phyloP scores from a whole-genome alignment of 2,329 filamentous ascomycete genomes.

The Diplodia corticola region DNA sequence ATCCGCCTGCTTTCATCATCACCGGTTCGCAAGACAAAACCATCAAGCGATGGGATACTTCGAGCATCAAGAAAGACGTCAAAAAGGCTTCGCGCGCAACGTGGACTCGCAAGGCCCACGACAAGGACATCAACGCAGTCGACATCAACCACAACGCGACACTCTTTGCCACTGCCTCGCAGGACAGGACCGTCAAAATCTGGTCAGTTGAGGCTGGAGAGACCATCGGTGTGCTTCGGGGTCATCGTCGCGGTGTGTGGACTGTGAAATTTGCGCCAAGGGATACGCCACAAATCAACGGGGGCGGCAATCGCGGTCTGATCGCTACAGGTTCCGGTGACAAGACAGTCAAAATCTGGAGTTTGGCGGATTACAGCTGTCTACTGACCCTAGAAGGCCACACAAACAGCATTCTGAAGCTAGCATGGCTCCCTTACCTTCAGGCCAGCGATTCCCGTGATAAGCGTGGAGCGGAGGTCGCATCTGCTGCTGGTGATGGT shows the following conservation, averaged over 20 bases:
- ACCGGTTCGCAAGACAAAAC: slow-evolving; percentile 96
- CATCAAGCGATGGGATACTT: slow-evolving; percentile 83
- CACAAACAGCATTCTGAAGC: slow-evolving; percentile 91
- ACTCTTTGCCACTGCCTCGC: slow-evolving; percentile 94
- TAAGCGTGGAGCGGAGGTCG: slow-evolving; percentile 69
- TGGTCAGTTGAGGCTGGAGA: slow-evolving; percentile 91
- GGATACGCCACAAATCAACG: slow-evolving; percentile 61
- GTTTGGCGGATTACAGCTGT: slow-evolving; percentile 85
- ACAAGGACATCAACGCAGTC: slow-evolving; percentile 97
- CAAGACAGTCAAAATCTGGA: slow-evolving; percentile 96
- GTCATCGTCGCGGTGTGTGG: slow-evolving; percentile 95
- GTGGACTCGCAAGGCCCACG: slow-evolving; percentile 93
- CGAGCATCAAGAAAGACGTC: slow-evolving; percentile 35
- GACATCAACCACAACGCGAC: slow-evolving; percentile 72
- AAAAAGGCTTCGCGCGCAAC: slow-evolving; percentile 64
- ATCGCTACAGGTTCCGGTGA: slow-evolving; percentile 91
- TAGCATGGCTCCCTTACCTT: slow-evolving; percentile 73
- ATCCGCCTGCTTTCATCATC: slow-evolving; percentile 81
- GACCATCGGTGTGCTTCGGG: slow-evolving; percentile 84
- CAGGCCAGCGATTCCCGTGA: slow-evolving; percentile 38
- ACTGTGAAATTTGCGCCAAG: slow-evolving; percentile 86
- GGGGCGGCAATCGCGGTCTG: slow-evolving; percentile 71
- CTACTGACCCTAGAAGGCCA: slow-evolving; percentile 94
- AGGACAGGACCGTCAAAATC: slow-evolving; percentile 95
- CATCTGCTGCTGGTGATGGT: slow-evolving; percentile 88